phyloP scores from a whole-genome alignment of 192 early-diverging fungal species.

The Gigaspora rosea region DNA sequence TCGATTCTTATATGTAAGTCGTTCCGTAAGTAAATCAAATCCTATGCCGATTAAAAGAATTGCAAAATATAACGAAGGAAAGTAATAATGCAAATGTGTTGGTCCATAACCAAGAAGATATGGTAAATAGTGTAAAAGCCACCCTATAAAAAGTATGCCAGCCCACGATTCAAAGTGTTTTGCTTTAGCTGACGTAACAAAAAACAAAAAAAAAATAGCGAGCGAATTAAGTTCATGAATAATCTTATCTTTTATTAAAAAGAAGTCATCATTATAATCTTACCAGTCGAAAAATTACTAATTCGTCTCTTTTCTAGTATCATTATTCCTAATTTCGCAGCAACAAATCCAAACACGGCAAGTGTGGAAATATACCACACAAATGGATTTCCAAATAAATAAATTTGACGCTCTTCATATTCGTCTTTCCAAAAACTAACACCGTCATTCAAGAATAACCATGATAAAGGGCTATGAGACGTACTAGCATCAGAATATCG shows the following conservation, averaged over 20 bases:
- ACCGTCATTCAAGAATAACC: conserved; percentile 84
- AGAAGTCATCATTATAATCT: too few relatives aligned
- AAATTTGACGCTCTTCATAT: conserved; percentile 64
- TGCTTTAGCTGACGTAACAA: conserved; percentile 27
- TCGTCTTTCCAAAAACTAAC: conserved; percentile 84
- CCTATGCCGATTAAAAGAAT: conserved; percentile 71
- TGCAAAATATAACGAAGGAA: conserved; percentile 88
- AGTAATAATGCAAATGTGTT: conserved; percentile 92
- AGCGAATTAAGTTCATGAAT: too few relatives aligned
- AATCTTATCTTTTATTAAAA: too few relatives aligned
- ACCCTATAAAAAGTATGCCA: conserved; percentile 72
- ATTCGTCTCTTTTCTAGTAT: conserved; percentile 61
- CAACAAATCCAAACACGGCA: conserved; percentile 61
- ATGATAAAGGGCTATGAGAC: conserved; percentile 77
- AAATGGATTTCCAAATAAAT: conserved; percentile 88
- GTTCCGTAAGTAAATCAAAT: conserved; percentile 74
- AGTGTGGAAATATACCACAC: conserved; percentile 75
- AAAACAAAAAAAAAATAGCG: too few relatives aligned
- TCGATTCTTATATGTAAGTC: conserved; percentile 54
- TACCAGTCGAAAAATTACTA: conserved; percentile 36
- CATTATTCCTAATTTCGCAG: conserved; percentile 52
- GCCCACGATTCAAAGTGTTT: conserved; percentile 58
- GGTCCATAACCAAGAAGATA: conserved; percentile 90
- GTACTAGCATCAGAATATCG: conserved; percentile 91
- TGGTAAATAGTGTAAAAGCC: conserved; percentile 83